These are phyloP conservation scores for Irpex sp. DNA, from an alignment of 1,284 basidiomycete genomes.

Conservation along the genomic window DNA sequence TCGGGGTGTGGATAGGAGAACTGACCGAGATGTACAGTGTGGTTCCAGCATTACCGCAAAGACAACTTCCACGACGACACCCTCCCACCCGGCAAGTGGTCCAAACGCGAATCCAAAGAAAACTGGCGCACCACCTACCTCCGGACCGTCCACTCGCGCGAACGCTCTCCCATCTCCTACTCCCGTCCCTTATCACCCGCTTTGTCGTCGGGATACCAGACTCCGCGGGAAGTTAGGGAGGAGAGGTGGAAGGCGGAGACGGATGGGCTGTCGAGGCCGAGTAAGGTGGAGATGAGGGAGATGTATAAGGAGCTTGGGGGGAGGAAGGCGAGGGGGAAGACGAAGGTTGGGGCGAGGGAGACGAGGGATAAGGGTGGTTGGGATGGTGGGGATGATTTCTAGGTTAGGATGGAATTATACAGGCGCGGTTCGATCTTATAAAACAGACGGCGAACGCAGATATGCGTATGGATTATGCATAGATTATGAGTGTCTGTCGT, in stretches of 20 bases:
- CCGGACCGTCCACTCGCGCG: slow-evolving; percentile 40
- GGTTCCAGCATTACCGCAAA: slow-evolving; percentile 84
- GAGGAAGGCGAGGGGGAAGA: slow-evolving; percentile 64
- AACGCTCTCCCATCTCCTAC: slow-evolving; percentile 37
- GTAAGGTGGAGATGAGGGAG: slow-evolving; percentile 80
- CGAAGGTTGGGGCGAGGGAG: slow-evolving; percentile 63
- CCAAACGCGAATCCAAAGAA: slow-evolving; percentile 81
- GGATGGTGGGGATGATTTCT: slow-evolving; percentile 13
- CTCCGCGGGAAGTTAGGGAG: slow-evolving; percentile 72
- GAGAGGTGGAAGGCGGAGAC: slow-evolving; percentile 67
- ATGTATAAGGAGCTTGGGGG: slow-evolving; percentile 89
- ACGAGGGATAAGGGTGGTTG: slow-evolving; percentile 49
- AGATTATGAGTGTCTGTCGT: no score
- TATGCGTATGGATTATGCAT: no score
- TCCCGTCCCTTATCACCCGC: slow-evolving; percentile 39
- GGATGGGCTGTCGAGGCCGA: slow-evolving; percentile 49
- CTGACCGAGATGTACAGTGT: slow-evolving; percentile 48
- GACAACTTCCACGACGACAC: slow-evolving; percentile 77
- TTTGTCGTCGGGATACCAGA: slow-evolving; percentile 70
- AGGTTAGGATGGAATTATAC: neutral
- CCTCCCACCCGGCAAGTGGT: slow-evolving; percentile 79
- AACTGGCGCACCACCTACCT: slow-evolving; percentile 71
- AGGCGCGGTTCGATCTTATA: neutral
- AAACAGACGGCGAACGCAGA: no score
- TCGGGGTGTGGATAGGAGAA: neutral